Percentiles rank a stretch among this genome's conserved stretches.
phyloP scores from a whole-genome alignment of 768 basidiomycete species.

The Tylopilus felleus region DNA sequence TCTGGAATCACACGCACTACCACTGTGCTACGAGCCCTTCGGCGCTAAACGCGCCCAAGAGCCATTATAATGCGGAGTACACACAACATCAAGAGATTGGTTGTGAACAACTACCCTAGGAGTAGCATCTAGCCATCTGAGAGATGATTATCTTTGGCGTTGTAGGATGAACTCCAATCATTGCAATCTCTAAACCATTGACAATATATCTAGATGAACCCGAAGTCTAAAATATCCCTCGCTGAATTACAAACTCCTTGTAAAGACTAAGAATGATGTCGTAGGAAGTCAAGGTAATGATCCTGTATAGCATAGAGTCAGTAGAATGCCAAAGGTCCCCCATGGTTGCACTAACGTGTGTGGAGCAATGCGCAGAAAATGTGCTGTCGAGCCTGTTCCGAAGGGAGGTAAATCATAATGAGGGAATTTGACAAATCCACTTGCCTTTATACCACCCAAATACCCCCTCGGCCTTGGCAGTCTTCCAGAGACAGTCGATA shows the following conservation, averaged over 20 bases:
- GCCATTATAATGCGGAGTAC: too few relatives aligned
- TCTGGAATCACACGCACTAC: conserved; percentile 36
- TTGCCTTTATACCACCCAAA: conserved; percentile 95
- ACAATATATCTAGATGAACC: neutral
- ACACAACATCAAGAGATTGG: too few relatives aligned
- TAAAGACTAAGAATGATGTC: conserved; percentile 72
- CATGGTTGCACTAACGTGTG: conserved; percentile 65
- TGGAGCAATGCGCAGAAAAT: conserved; percentile 89
- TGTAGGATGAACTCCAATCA: too few relatives aligned
- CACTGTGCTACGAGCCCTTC: conserved; percentile 29
- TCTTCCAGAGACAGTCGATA: conserved; percentile 97
- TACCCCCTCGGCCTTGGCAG: conserved; percentile 83
- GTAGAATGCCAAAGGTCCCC: neutral
- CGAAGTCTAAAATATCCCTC: conserved; percentile 9
- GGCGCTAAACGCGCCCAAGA: neutral
- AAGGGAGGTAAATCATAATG: neutral
- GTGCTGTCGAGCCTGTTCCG: conserved; percentile 78
- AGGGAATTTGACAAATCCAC: neutral
- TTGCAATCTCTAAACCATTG: neutral
- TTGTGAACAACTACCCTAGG: too few relatives aligned
- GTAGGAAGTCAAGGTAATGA: conserved; percentile 88
- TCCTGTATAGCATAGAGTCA: conserved; percentile 40
- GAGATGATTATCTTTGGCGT: too few relatives aligned
- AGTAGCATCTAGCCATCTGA: too few relatives aligned
- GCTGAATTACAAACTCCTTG: conserved; percentile 37